Conservation (phyloP, 768 basidiomycete genomes). For the Galerina marginata region DNA sequence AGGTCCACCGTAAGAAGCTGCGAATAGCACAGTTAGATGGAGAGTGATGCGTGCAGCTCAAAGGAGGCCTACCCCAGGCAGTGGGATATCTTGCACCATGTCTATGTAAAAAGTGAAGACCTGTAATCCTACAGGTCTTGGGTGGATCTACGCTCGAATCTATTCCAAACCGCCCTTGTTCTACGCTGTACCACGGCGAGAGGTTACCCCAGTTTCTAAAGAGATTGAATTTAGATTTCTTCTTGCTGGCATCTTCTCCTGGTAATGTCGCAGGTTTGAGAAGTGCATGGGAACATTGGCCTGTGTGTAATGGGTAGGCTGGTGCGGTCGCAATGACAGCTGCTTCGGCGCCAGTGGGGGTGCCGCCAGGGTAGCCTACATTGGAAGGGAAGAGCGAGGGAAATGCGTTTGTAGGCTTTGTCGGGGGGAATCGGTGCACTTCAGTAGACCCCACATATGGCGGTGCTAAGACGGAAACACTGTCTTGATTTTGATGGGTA, state of each 20-base stretch:
- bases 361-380: slow-evolving; percentile 79
- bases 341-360: slow-evolving; percentile 81
- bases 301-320: slow-evolving; percentile 78
- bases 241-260: slow-evolving; percentile 18
- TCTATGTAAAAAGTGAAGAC: slow-evolving; percentile 79
- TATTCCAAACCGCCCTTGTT: slow-evolving; percentile 67
- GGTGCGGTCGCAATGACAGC: slow-evolving; percentile 77
- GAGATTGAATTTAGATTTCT: slow-evolving; percentile 58
- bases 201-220: slow-evolving; percentile 85
- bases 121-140: slow-evolving; percentile 71
- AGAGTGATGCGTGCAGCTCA: not conserved
- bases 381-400: slow-evolving; percentile 78
- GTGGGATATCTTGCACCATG: slow-evolving; percentile 83
- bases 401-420: slow-evolving; percentile 72
- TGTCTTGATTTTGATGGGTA: slow-evolving; percentile 14
- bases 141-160: slow-evolving; percentile 76
- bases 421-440: slow-evolving; percentile 72
- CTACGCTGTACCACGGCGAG: slow-evolving; percentile 85
- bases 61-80: slow-evolving; percentile 53
- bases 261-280: slow-evolving; percentile 51
- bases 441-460: slow-evolving; percentile 77
- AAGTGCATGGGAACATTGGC: slow-evolving; percentile 59
- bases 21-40: slow-evolving; percentile 2
- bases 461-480: slow-evolving; percentile 50
- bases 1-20: slow-evolving; percentile 68